These are phyloP conservation scores for Lasiodiplodia sp. DNA, from an alignment of 2,329 filamentous ascomycete species.

Conservation along the genomic window DNA sequence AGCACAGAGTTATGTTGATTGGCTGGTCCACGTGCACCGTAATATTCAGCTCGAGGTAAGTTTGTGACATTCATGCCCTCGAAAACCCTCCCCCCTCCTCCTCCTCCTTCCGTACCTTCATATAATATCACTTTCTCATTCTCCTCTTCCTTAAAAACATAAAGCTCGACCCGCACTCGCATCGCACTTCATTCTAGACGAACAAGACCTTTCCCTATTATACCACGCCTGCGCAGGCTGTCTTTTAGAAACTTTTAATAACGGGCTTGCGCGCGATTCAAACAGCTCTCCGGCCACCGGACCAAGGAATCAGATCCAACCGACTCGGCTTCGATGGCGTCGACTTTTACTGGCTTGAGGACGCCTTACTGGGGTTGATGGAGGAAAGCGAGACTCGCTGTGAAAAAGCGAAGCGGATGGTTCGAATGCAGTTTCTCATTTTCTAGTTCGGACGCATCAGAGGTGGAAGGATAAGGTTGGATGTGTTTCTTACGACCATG, in stretches of 20 bases:
- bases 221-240: not conserved
- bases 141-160: not conserved
- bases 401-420: not conserved
- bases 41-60: constrained; percentile 83
- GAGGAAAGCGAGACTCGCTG: not conserved
- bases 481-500: no score
- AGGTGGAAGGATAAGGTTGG: no score
- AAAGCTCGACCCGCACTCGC: constrained; percentile 26
- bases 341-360: constrained; percentile 48
- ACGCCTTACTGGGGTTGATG: constrained; percentile 50
- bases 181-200: constrained; percentile 19
- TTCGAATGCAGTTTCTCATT: not conserved
- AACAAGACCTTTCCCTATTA: not conserved
- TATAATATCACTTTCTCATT: constrained; percentile 16
- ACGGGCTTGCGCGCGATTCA: not conserved
- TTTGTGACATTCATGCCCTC: constrained; percentile 1
- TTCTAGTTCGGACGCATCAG: no score
- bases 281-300: constrained; percentile 68
- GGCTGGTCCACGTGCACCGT: constrained; percentile 94
- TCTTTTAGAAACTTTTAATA: constrained; percentile 9
- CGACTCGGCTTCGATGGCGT: constrained; percentile 35
- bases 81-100: no score
- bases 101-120: not conserved
- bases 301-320: constrained; percentile 68
- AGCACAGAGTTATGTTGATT: constrained; percentile 97